Percentiles rank a stretch among this genome's conserved stretches.
Conservation (phyloP, 2,329 filamentous ascomycete genomes). For the Fusarium sp. region DNA sequence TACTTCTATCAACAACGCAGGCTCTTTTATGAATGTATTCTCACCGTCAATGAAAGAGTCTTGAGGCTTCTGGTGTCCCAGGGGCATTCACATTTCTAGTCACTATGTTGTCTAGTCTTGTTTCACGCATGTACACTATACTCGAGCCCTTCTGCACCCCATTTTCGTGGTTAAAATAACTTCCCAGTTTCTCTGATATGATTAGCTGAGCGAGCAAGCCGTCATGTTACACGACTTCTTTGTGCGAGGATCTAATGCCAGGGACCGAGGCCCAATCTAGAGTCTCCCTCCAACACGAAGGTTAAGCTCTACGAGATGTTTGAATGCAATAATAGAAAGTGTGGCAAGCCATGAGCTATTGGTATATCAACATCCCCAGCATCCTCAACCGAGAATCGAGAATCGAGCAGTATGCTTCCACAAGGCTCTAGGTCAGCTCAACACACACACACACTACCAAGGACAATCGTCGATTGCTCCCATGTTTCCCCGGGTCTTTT, state of each 20-base stretch:
- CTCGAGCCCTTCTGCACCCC: not conserved
- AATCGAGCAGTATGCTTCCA: not conserved
- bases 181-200: not conserved
- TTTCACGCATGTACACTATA: not conserved
- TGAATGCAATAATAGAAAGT: not conserved
- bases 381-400: not conserved
- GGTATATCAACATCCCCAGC: not conserved
- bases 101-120: not conserved
- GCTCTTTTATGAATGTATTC: too few relatives aligned
- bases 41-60: not conserved
- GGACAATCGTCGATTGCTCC: not conserved
- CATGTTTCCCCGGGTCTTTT: accelerated
- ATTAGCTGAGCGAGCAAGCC: not conserved
- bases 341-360: not conserved
- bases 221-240: not conserved
- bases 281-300: not conserved
- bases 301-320: accelerated
- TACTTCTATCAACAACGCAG: accelerated
- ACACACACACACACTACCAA: not conserved
- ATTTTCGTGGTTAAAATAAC: conserved; percentile 3
- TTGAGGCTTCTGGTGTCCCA: accelerated
- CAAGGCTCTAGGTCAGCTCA: too few relatives aligned
- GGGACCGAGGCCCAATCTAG: conserved; percentile 11
- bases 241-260: conserved; percentile 2
- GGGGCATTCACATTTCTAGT: not conserved